Evolutionary conservation across 306 rosid species (phyloP).

Genomic region (Vigna mungo): DNA sequence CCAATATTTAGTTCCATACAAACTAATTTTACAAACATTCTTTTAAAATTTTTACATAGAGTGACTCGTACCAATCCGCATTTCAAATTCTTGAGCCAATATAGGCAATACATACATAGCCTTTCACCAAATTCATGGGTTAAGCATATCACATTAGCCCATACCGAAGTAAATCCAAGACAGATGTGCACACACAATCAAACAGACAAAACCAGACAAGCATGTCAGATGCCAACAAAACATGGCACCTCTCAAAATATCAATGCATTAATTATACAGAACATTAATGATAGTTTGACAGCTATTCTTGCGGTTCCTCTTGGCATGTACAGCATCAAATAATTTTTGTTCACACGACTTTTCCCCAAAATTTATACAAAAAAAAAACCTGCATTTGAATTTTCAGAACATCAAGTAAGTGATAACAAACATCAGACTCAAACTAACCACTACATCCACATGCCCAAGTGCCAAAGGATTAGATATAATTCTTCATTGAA

Average conservation of each 20-base stretch:
- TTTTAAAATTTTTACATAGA: background rate
- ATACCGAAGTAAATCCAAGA: constrained; percentile 13
- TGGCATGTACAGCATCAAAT: constrained; percentile 20
- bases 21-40: background rate
- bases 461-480: background rate
- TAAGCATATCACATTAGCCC: constrained; percentile 6
- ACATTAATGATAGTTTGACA: constrained; percentile 12
- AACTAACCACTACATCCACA: constrained; percentile 3
- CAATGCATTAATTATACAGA: constrained; percentile 12
- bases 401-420: background rate
- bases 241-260: background rate
- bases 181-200: constrained; percentile 13
- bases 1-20: constrained; percentile 2
- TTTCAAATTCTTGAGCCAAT: background rate
- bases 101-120: background rate
- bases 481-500: constrained; percentile 28
- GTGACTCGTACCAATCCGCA: constrained; percentile 2
- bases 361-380: constrained; percentile 7
- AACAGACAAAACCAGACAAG: constrained; percentile 6
- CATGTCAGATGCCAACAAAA: constrained; percentile 7
- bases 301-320: constrained; percentile 7
- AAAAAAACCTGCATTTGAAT: background rate
- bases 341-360: constrained; percentile 13
- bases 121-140: background rate
- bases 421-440: constrained; percentile 29